Evolutionary conservation across 2,329 filamentous ascomycete genomes (phyloP), one percentile per base, ranked within the genome.

Genomic region (Aspergillus eucalypticola): DNA sequence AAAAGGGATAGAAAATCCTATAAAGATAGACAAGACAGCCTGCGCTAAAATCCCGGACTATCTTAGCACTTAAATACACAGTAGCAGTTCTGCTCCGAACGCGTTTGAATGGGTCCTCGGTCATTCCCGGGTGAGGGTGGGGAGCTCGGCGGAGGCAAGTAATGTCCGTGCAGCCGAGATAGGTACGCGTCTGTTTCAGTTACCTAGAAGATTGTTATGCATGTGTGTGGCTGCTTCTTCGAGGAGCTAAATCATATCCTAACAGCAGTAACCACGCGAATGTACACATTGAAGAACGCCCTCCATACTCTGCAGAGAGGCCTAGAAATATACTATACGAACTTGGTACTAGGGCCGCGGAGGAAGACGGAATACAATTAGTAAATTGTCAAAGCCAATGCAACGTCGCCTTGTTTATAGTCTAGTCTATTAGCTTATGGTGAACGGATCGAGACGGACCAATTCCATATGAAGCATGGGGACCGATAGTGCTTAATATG

Each of bases 161-260:
- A 15, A 57, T 64, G 71, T 73, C 71, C 69, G 71, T 74, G 72
- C 72, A 73, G 70, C 68, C 64, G 67, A 70, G 62, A 71, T 69
- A 71, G 63, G 71, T 73, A 74, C 70, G 71, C 70, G 69, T 73
- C 65, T 71, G 69, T 72, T 72, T 72, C 70, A 70, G 61, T 69
- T 68, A 65, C 62, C 44, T 46, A 58, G 17, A 57, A 19, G 10
- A 39, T 38, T 53, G 5, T 25, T 41, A 35, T 38, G 46, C 32
- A 54, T 51, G 35, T 29, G 27, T 29, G 50, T 58, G 35, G 54
- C 54, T 48, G 19, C 19, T 15, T 27, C 29, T 23, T 23, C 41
- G 10, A 44, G 41, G 19, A 44, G 41, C 46, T 50, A 50, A n/a
- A n/a, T n/a, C n/a, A 50, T 29, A 50, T 50, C 17, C 46, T 15